Conservation (phyloP, 108 stramenopile genomes). For the Nitzschia sp. region DNA sequence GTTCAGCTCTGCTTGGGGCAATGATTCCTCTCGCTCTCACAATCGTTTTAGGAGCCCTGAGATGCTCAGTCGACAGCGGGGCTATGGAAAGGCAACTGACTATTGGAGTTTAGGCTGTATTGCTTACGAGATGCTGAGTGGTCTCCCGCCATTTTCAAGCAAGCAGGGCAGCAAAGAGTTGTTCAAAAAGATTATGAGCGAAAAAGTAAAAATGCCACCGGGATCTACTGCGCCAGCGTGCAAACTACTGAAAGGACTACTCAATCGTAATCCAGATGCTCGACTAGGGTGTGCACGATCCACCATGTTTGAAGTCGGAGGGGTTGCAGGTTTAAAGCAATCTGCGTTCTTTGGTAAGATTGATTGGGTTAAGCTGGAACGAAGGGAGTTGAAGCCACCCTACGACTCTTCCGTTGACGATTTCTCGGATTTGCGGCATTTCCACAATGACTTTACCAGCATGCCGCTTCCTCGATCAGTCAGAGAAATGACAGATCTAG, state of each 20-base stretch:
- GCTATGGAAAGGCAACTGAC: slow-evolving; percentile 97
- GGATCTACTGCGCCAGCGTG: slow-evolving; percentile 79
- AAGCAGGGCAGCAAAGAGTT: slow-evolving; percentile 87
- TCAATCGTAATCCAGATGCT: slow-evolving; percentile 88
- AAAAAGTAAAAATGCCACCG: slow-evolving; percentile 91
- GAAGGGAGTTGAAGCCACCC: slow-evolving; percentile 76
- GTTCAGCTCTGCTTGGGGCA: no score
- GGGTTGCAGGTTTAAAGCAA: slow-evolving; percentile 91
- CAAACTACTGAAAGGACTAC: slow-evolving; percentile 88
- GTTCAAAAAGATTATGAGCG: slow-evolving; percentile 94
- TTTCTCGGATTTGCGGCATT: slow-evolving; percentile 81
- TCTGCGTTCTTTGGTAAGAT: slow-evolving; percentile 84
- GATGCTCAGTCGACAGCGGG: slow-evolving; percentile 87
- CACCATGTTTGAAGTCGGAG: slow-evolving; percentile 98
- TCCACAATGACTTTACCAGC: slow-evolving; percentile 85
- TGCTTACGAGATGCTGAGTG: slow-evolving; percentile 97
- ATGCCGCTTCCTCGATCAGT: slow-evolving; percentile 86
- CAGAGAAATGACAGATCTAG: slow-evolving; percentile 59
- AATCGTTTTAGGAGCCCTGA: slow-evolving; percentile 64
- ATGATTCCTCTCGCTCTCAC: neutral
- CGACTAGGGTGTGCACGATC: slow-evolving; percentile 87
- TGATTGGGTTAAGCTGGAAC: slow-evolving; percentile 91
- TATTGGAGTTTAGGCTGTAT: slow-evolving; percentile 96
- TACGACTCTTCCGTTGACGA: slow-evolving; percentile 68
- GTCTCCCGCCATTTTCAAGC: slow-evolving; percentile 92